Evolutionary conservation across 306 rosid species (phyloP).

Genomic region (Quercus berberidifolia): DNA sequence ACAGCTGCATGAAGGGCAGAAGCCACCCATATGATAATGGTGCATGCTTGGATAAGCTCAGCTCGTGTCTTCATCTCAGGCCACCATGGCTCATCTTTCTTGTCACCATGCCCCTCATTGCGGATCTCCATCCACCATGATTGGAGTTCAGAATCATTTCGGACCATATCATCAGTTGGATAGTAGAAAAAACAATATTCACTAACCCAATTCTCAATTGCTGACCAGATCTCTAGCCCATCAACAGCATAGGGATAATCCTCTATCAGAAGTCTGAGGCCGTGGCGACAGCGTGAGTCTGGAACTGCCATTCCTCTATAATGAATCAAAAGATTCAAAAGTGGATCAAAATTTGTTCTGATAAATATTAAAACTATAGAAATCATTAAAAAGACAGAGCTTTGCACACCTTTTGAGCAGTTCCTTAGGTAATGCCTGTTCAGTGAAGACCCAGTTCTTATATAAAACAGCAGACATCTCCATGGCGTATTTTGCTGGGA

Average conservation of each 20-base stretch:
- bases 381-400: not conserved
- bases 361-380: not conserved
- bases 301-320: conserved; percentile 74
- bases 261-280: conserved; percentile 68
- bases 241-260: conserved; percentile 92
- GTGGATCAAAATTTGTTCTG: conserved; percentile 1
- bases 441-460: conserved; percentile 73
- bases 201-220: conserved; percentile 70
- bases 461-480: conserved; percentile 77
- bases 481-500: conserved; percentile 73
- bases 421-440: conserved; percentile 79
- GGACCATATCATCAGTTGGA: conserved; percentile 44
- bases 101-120: conserved; percentile 81
- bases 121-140: conserved; percentile 83
- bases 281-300: conserved; percentile 52
- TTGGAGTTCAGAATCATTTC: conserved; percentile 57
- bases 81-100: conserved; percentile 76
- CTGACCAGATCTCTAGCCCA: conserved; percentile 87
- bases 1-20: conserved; percentile 98
- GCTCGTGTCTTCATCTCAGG: conserved; percentile 53
- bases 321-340: conserved; percentile 17
- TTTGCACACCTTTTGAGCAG: conserved; percentile 65
- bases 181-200: conserved; percentile 72
- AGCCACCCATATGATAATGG: conserved; percentile 88
- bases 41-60: conserved; percentile 62